Conservation (phyloP, 2,329 filamentous ascomycete genomes). For the Penicillium italicum region DNA sequence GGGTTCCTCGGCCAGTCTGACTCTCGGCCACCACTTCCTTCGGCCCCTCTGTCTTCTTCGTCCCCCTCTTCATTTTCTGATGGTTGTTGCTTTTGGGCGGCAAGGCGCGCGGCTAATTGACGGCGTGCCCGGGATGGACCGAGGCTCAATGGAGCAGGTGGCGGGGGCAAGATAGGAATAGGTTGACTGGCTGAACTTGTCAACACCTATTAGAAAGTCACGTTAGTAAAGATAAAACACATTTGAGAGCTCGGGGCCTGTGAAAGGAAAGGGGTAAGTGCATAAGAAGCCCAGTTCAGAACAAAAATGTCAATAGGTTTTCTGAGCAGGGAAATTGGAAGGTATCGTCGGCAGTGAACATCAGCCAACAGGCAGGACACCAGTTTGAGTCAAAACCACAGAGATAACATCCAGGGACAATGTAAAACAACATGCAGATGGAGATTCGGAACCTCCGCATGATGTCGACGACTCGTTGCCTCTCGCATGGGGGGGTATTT, state of each 20-base stretch:
- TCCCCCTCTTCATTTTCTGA: conserved; percentile 40
- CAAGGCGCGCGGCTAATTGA: conserved; percentile 83
- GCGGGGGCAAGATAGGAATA: conserved; percentile 47
- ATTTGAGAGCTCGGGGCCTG: background rate
- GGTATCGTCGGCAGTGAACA: background rate
- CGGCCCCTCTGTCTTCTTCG: conserved; percentile 21
- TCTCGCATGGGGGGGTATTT: background rate
- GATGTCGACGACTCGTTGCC: background rate
- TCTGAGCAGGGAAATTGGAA: background rate
- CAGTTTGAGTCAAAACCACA: background rate
- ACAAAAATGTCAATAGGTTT: background rate
- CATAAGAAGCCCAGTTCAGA: background rate
- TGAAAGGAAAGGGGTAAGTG: background rate
- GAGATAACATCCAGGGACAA: background rate
- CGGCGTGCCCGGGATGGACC: conserved; percentile 81
- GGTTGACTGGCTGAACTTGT: conserved; percentile 39
- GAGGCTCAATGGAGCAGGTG: conserved; percentile 78
- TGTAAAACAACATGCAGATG: background rate
- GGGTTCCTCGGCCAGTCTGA: conserved; percentile 37
- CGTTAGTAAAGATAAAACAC: conserved; percentile 12
- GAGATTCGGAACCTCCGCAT: background rate
- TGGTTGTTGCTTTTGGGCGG: conserved; percentile 66
- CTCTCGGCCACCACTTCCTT: conserved; percentile 25
- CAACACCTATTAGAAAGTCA: conserved; percentile 22
- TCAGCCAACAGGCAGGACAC: background rate